These are phyloP conservation scores for Hura crepitans DNA, from an alignment of 441 rosid genomes.

Conservation along the genomic window DNA sequence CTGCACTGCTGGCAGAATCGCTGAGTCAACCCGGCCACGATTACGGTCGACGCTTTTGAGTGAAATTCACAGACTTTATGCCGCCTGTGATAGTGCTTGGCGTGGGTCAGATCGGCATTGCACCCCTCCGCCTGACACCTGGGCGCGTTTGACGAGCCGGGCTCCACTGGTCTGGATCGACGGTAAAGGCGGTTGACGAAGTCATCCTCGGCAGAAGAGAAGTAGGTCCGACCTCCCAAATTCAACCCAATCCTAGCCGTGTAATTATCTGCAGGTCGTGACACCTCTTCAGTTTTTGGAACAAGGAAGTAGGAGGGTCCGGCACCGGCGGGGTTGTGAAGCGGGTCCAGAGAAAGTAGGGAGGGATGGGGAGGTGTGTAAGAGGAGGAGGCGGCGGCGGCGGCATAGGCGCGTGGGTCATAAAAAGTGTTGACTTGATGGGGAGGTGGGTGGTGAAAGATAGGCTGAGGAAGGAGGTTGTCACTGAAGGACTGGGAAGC, in stretches of 20 bases:
- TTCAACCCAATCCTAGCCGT: conserved; percentile 75
- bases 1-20: conserved; percentile 99
- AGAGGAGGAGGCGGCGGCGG: conserved; percentile 17
- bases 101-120: conserved; percentile 81
- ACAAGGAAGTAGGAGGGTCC: conserved; percentile 37
- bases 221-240: conserved; percentile 87
- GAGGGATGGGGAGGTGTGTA: conserved; percentile 30
- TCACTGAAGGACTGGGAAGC: conserved; percentile 29
- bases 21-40: conserved; percentile 83
- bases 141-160: conserved; percentile 47
- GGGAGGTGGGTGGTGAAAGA: conserved; percentile 29
- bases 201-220: conserved; percentile 84
- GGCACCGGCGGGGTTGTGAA: conserved; percentile 17
- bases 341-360: conserved; percentile 38
- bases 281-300: conserved; percentile 68
- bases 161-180: conserved; percentile 57
- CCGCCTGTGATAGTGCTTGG: conserved; percentile 93
- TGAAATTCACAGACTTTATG: conserved; percentile 97
- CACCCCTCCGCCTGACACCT: conserved; percentile 96
- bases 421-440: conserved; percentile 35
- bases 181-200: conserved; percentile 84
- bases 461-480: conserved; percentile 28
- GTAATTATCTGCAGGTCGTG: conserved; percentile 47
- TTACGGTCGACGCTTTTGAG: conserved; percentile 85
- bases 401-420: conserved; percentile 48